phyloP scores from a whole-genome alignment of 140 eudicot genomes.

The Bidens hawaiensis region DNA sequence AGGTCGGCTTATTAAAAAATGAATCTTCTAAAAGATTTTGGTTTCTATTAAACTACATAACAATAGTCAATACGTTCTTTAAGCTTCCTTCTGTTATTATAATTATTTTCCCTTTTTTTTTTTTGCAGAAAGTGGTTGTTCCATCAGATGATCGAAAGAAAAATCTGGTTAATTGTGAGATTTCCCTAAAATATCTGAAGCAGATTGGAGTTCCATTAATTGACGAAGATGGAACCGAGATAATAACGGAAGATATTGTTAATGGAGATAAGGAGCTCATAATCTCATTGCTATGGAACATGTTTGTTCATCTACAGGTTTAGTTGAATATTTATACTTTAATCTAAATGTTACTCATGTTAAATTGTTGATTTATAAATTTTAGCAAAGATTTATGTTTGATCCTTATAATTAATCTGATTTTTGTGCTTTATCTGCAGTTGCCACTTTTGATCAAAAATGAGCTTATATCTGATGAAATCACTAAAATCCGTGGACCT shows the following conservation, averaged over 20 bases:
- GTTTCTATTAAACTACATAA: neutral
- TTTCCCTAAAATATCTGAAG: constrained; percentile 60
- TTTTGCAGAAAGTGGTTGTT: constrained; percentile 69
- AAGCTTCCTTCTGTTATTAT: neutral
- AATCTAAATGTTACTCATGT: neutral
- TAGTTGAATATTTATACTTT: constrained; percentile 8
- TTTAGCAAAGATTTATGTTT: neutral
- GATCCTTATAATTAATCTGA: neutral
- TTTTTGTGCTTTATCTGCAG: constrained; percentile 42
- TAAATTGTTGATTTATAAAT: neutral
- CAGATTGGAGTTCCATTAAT: constrained; percentile 60
- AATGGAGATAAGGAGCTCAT: constrained; percentile 88
- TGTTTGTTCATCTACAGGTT: constrained; percentile 90
- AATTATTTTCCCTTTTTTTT: no score
- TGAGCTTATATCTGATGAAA: constrained; percentile 51
- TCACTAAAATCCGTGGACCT: constrained; percentile 52
- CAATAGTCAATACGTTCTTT: constrained; percentile 1
- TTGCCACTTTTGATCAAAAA: constrained; percentile 72
- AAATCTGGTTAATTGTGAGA: constrained; percentile 60
- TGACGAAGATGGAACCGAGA: constrained; percentile 75
- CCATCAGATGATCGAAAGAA: constrained; percentile 82
- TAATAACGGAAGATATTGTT: constrained; percentile 67
- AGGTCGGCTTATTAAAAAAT: constrained; percentile 35
- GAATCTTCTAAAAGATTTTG: neutral
- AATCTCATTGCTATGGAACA: constrained; percentile 83